Percentiles rank a stretch among this genome's conserved stretches.
phyloP scores from a whole-genome alignment of 2,329 filamentous ascomycete genomes.

The Pestalotiopsis sp. region DNA sequence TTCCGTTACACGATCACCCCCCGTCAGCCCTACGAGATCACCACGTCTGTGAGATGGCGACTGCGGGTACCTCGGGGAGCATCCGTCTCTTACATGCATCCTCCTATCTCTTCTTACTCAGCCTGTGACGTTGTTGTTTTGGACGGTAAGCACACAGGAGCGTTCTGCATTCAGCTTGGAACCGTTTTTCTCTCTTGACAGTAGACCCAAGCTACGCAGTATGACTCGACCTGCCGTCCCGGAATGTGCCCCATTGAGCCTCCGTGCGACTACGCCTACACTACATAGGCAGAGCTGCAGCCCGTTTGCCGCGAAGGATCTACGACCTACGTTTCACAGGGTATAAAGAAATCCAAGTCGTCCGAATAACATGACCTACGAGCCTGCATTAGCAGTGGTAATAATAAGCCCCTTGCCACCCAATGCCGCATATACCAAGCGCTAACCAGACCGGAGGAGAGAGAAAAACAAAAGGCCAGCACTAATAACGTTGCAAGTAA shows the following conservation, averaged over 20 bases:
- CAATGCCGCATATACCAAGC: not conserved
- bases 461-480: not conserved
- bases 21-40: slow-evolving; percentile 10
- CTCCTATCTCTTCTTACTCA: not conserved
- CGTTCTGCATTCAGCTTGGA: not conserved
- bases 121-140: not conserved
- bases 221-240: not conserved
- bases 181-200: not conserved
- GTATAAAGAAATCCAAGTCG: not conserved
- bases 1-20: slow-evolving; percentile 8
- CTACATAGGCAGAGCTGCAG: not conserved
- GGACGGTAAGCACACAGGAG: not conserved
- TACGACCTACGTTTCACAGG: not conserved
- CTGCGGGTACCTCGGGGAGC: slow-evolving; percentile 9
- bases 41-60: slow-evolving; percentile 5
- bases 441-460: not conserved
- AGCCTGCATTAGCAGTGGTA: not conserved
- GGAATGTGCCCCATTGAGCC: not conserved
- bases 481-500: not conserved
- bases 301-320: not conserved
- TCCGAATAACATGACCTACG: not conserved
- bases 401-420: not conserved
- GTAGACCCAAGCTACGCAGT: not conserved
- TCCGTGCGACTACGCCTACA: not conserved
- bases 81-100: slow-evolving; percentile 1